Conservation (phyloP, 495 filamentous ascomycete genomes). For the Xylaria longipes region DNA sequence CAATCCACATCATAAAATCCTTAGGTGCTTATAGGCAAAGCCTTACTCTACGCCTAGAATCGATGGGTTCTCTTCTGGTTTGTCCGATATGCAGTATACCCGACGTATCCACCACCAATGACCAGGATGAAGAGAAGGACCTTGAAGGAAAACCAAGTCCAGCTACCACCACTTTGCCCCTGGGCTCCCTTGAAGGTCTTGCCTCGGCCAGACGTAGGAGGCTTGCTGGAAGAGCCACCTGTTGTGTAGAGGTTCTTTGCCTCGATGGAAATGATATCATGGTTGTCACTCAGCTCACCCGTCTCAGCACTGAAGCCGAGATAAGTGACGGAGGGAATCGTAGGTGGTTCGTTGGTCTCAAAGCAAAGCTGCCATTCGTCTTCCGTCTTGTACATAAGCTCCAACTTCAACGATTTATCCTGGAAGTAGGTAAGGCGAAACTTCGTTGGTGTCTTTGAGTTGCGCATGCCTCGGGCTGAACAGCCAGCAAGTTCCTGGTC, state of each 20-base stretch:
- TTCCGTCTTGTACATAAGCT: constrained; percentile 90
- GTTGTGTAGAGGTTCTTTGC: constrained; percentile 87
- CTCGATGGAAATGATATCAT: constrained; percentile 90
- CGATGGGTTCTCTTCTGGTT: constrained; percentile 74
- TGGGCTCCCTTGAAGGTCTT: constrained; percentile 41
- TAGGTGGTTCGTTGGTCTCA: constrained; percentile 71
- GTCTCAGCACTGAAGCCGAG: constrained; percentile 96
- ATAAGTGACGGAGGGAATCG: constrained; percentile 89
- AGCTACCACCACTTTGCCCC: constrained; percentile 66
- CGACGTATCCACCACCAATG: constrained; percentile 76
- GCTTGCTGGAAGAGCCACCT: constrained; percentile 48
- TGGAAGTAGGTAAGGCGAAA: constrained; percentile 93
- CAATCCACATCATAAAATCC: constrained; percentile 10
- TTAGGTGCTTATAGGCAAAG: not conserved
- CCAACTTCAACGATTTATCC: constrained; percentile 88
- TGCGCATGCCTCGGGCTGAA: constrained; percentile 89
- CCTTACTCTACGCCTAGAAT: constrained; percentile 61
- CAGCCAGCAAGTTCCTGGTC: constrained; percentile 91
- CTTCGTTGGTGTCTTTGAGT: constrained; percentile 79
- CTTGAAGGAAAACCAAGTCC: constrained; percentile 94
- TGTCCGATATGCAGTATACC: constrained; percentile 78
- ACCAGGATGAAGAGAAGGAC: constrained; percentile 74
- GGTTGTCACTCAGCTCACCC: constrained; percentile 95
- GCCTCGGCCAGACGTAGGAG: constrained; percentile 46
- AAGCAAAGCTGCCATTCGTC: constrained; percentile 92